phyloP scores from a whole-genome alignment of 495 filamentous ascomycete species.

The Cairneyella variabilis region DNA sequence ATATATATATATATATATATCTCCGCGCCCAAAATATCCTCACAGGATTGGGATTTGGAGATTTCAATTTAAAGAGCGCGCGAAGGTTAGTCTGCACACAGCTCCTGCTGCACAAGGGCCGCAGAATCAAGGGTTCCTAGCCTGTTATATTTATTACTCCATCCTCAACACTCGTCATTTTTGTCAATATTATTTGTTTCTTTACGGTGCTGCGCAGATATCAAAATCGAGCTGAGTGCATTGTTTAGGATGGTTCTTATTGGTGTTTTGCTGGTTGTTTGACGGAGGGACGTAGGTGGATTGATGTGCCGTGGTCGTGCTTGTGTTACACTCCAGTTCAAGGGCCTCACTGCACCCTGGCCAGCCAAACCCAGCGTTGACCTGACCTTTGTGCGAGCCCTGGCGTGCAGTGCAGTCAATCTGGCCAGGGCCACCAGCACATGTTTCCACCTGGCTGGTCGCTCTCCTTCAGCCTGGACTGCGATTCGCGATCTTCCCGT shows the following conservation, averaged over 20 bases:
- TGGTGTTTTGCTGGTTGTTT: constrained; percentile 2
- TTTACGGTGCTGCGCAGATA: constrained; percentile 1
- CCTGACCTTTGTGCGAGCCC: neutral
- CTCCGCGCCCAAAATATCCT: neutral
- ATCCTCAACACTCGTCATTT: neutral
- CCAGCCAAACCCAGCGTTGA: neutral
- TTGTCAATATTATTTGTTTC: neutral
- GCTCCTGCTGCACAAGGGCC: neutral
- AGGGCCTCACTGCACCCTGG: too few relatives aligned
- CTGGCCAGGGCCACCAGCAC: neutral
- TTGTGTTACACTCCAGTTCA: too few relatives aligned
- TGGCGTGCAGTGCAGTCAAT: neutral
- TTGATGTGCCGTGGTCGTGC: too few relatives aligned
- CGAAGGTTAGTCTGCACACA: too few relatives aligned
- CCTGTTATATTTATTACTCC: neutral
- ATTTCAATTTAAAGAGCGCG: neutral
- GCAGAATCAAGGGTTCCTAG: neutral
- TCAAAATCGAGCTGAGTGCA: constrained; percentile 2
- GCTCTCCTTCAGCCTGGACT: neutral
- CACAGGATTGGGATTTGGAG: neutral
- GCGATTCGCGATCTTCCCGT: neutral
- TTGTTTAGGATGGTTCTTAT: neutral
- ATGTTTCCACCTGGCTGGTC: neutral
- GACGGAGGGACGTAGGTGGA: too few relatives aligned
- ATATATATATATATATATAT: too few relatives aligned